Evolutionary conservation across 805 yeast genomes (phyloP), one percentile per base, ranked within the genome.

Genomic region (Saccharomycopsis selenospora): DNA sequence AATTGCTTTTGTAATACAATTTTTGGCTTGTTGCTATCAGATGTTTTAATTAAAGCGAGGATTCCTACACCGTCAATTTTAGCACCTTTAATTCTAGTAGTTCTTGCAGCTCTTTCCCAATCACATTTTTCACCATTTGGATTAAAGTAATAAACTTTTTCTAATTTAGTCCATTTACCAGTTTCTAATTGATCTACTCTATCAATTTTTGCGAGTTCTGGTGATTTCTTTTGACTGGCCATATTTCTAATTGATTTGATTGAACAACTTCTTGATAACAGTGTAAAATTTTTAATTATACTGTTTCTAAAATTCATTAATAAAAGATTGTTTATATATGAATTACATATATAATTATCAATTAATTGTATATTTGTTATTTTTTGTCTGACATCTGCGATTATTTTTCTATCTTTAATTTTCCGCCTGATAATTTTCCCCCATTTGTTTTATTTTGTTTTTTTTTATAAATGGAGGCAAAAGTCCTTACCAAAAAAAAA

Each of bases 31-130:
- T 4, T 20, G 11, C 10, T 8, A 3, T 26, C 17, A 3, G 8
- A 29, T 18, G 73, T 74, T 54, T 78, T 73, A 45, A 89, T 65
- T 14, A 89, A 68, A 0, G 95, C 90, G 26, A 90, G 68, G 42
- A 91, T 82, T 2, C 91, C 90, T n/a, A 93, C 96, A 0, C 96
- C 98, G 62, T 91, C 99, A 23, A 82, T 71, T 3, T 75, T 77
- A 11, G 80, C 66, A 10, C 76, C 77, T 24, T 66, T 71, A 7
- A 80, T 76, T 46, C 95, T 70, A 6, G 96, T 89, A 44, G 78
- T 76, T 52, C 96, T 72, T 1, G 84, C 77, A 2, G 95, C 95
- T 77, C 80, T 82, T 65, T 91, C 99, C 97, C 98, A 91, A 45
- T 80, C 82, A 36, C 97, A 73, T 13, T 43, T 53, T 13, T 64